Evolutionary conservation across 306 rosid genomes (phyloP).

Genomic region (Malus orientalis): DNA sequence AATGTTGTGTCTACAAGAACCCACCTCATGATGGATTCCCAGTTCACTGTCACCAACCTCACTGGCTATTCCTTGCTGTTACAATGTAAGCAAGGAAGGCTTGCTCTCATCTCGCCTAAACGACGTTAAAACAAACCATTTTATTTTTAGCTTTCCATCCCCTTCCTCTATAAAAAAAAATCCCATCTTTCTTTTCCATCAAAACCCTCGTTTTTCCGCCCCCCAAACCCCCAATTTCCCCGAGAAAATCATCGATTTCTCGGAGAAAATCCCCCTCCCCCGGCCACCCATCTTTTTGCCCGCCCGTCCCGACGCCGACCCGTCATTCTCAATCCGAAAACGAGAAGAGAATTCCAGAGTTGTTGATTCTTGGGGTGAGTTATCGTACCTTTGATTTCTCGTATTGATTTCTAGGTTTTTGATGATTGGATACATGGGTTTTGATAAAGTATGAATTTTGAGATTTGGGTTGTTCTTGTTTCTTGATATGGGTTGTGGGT

Average conservation of each 20-base stretch:
- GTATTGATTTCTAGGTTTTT: slow-evolving; percentile 2
- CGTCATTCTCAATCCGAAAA: neutral
- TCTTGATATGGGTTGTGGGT: neutral
- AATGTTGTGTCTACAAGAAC: neutral
- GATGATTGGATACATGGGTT: neutral
- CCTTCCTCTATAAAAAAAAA: neutral
- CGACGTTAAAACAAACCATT: neutral
- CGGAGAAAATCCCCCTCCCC: slow-evolving; percentile 1
- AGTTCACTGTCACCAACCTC: neutral
- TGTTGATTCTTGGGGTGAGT: slow-evolving; percentile 7
- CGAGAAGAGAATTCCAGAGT: neutral
- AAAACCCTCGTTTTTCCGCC: slow-evolving; percentile 1
- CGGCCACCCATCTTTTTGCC: neutral
- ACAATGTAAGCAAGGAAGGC: slow-evolving; percentile 5
- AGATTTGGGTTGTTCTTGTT: neutral
- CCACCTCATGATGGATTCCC: too few relatives aligned
- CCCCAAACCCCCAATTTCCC: neutral
- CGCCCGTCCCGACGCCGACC: neutral
- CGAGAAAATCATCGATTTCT: neutral
- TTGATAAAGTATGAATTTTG: neutral
- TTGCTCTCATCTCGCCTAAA: neutral
- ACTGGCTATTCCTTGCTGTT: slow-evolving; percentile 1
- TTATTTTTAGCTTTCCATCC: neutral
- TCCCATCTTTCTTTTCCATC: neutral
- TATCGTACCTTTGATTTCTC: neutral